A percentile compares a stretch with the other conserved stretches of the same genome.
Evolutionary conservation across 2,329 filamentous ascomycete species (phyloP).

Genomic region (Fusarium decemcellulare): DNA sequence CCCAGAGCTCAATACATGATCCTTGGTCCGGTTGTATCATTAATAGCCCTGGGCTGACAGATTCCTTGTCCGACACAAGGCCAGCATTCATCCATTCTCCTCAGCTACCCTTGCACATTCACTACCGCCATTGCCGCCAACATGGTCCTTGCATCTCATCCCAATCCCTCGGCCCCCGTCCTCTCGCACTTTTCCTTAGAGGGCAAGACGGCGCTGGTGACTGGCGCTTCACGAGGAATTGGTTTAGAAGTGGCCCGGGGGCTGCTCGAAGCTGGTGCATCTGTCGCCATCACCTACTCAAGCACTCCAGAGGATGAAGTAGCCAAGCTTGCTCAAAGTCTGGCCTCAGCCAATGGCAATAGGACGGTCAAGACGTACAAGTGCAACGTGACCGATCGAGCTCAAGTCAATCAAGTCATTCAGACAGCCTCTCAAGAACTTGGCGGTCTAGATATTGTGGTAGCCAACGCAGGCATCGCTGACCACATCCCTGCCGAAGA

Average conservation of each 20-base stretch:
- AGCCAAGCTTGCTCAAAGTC: slow-evolving; percentile 16
- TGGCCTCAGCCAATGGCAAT: slow-evolving; percentile 19
- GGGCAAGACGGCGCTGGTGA: slow-evolving; percentile 64
- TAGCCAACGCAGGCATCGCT: slow-evolving; percentile 59
- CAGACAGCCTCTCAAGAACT: slow-evolving; percentile 53
- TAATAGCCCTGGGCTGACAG: slow-evolving; percentile 1
- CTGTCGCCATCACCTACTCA: slow-evolving; percentile 42
- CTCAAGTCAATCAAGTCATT: slow-evolving; percentile 45
- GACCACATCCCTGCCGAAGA: slow-evolving; percentile 54
- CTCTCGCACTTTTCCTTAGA: slow-evolving; percentile 50
- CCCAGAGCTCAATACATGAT: background rate
- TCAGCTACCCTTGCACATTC: background rate
- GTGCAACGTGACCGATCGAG: slow-evolving; percentile 53
- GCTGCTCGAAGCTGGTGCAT: slow-evolving; percentile 42
- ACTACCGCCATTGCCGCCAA: background rate
- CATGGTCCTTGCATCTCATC: slow-evolving; percentile 41
- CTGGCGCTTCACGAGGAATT: slow-evolving; percentile 65
- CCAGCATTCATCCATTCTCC: background rate
- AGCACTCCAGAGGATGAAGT: slow-evolving; percentile 25
- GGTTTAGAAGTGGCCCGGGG: slow-evolving; percentile 56
- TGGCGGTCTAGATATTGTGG: slow-evolving; percentile 56
- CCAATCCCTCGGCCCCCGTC: slow-evolving; percentile 36
- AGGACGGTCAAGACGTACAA: slow-evolving; percentile 52
- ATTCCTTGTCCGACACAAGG: background rate
- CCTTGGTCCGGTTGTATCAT: slow-evolving; percentile 2